Base-by-base conservation (phyloP, 78 protist genomes). In the Tieghemostelium lacteum region DNA sequence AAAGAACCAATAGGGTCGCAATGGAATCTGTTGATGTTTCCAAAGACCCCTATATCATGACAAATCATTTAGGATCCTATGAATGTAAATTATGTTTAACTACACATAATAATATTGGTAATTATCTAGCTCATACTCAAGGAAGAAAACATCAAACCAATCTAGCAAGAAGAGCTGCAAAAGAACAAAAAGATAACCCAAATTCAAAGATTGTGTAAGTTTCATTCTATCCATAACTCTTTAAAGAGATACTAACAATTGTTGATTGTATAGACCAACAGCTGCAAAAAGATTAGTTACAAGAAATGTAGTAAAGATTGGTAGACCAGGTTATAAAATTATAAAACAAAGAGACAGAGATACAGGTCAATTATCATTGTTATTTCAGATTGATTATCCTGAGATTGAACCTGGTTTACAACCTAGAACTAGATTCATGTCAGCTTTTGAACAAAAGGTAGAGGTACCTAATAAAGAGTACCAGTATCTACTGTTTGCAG, bases 41-140 rank as follows among this genome's bases (percentile, higher is more conserved):
- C n/a, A 98, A 96, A 86, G 98, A 88, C 36, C 95, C 95, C 4
- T 95, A 94, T 75, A 71, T 93, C 19, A 75, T 94, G 69, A 64
- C 83, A 8, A 94, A 76, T 75, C 94, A 94, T 60, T 29, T 85
- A 16, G 87, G 88, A 45, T 73, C 93, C 22, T 98, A 95, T 89
- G 99, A 99, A 93, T 99, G 99, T 96, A 96, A 88, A 80, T 96
- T 99, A 19, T 99, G 99, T 92, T 71, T 98, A 26, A 98, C 99
- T 3, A 92, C 97, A 34, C 99, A 99, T 89, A 94, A 67, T 10
- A 98, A 97, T 75, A 99, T 98, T 45, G 99, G 99, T 5, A 88
- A 83, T 75, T 98, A 98, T 85, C 77, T 97, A 42, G 97, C 98
- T 0, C 99, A 98, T 85, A 96, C 97, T 34, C 98, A 97, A 52